Evolutionary conservation across 2,329 filamentous ascomycete genomes (phyloP), one percentile per base, ranked within the genome.

Genomic region (Curvularia lunata): DNA sequence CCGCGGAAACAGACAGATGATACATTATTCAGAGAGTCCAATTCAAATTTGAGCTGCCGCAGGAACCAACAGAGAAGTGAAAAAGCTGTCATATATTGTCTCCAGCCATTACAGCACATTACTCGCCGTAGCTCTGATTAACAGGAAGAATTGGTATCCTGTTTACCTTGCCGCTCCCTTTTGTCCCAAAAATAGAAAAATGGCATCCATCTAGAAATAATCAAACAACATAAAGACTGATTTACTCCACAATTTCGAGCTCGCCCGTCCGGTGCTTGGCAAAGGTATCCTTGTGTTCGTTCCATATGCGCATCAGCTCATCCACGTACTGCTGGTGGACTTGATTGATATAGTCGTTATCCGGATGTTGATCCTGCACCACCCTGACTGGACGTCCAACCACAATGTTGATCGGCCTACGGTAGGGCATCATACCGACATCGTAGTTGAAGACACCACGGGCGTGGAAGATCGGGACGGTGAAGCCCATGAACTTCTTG

Each of bases 371-470:
- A 48, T 83, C 77, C 69, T 84, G 83, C 49, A 85, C 79, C 5
- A 97, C 89, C 61, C 83, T 81, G 60, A 97, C 92, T 0, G 94
- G 92, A 51, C 85, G 84, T 3, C 94, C 94, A 13, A 97, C 91
- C 12, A 99, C 93, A 47, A 97, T 86, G 72, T 98, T 95, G 58
- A 99, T 81, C 10, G 92, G 89, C 49, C 88, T 84, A 12, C 95
- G 87, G 76, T 97, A 98, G 0, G 95, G 95, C 91, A 98, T 92
- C 69, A 98, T 81, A 4, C 95, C 95, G 13, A 97, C 91, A 75
- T 99, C 95, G 74, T 99, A 98, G 77, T 99, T 99, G 80, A 98
- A 97, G 40, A 98, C 88, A 12, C 94, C 94, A 25, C 93, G 82
- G 2, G 93, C 94, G 75, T 97, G 92, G 69, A 97, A 90, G 27